phyloP scores from a whole-genome alignment of 306 rosid genomes.

The Corylus avellana region DNA sequence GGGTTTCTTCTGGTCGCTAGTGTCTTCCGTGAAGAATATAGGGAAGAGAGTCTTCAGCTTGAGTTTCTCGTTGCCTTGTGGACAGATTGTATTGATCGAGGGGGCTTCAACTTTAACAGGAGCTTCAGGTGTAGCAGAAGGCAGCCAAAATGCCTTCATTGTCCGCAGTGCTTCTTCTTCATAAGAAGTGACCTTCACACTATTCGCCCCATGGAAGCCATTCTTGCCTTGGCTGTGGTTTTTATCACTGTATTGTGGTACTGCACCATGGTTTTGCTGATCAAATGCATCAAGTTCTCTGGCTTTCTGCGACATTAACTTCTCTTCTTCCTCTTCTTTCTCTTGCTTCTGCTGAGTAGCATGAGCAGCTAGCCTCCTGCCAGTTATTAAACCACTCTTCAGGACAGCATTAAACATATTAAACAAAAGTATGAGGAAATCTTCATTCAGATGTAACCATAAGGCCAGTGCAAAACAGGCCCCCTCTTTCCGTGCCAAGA shows the following conservation, averaged over 20 bases:
- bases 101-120: slow-evolving; percentile 79
- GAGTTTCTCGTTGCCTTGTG: slow-evolving; percentile 86
- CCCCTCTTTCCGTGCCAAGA: not conserved
- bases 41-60: slow-evolving; percentile 86
- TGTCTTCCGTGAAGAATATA: slow-evolving; percentile 77
- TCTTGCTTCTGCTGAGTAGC: slow-evolving; percentile 82
- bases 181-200: slow-evolving; percentile 95
- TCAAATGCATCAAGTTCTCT: slow-evolving; percentile 95
- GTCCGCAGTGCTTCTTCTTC: slow-evolving; percentile 98
- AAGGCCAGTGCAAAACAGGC: not conserved
- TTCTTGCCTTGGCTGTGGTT: slow-evolving; percentile 69
- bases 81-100: slow-evolving; percentile 68
- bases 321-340: slow-evolving; percentile 84
- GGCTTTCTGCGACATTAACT: slow-evolving; percentile 68
- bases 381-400: slow-evolving; percentile 7
- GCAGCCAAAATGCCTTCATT: slow-evolving; percentile 99
- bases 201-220: slow-evolving; percentile 96
- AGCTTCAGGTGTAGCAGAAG: slow-evolving; percentile 96
- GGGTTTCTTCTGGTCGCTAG: slow-evolving; percentile 57
- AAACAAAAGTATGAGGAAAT: not conserved
- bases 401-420: not conserved
- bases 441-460: not conserved
- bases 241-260: slow-evolving; percentile 82
- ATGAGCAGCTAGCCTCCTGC: slow-evolving; percentile 88
- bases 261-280: slow-evolving; percentile 96